phyloP scores from a whole-genome alignment of 352 stramenopile genomes.

The Elongisporangium prolatum region DNA sequence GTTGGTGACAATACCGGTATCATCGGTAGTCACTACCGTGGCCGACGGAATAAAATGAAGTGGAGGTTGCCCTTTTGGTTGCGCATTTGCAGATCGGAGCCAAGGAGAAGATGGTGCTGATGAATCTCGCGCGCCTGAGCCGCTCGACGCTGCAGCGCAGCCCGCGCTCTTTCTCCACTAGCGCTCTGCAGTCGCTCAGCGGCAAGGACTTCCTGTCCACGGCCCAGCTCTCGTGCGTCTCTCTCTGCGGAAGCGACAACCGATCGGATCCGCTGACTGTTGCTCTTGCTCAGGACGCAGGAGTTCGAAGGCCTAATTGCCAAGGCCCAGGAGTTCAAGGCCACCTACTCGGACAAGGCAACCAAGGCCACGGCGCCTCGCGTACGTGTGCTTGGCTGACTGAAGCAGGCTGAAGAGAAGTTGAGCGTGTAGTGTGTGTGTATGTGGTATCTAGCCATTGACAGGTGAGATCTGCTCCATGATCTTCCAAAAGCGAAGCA shows the following conservation, averaged over 20 bases:
- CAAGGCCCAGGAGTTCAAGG: constrained; percentile 69
- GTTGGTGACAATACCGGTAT: background rate
- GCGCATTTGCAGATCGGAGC: background rate
- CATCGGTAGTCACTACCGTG: background rate
- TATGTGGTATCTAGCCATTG: constrained; percentile 27
- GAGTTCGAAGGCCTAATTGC: constrained; percentile 58
- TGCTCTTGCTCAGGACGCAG: constrained; percentile 7
- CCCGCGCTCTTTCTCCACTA: background rate
- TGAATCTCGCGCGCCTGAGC: background rate
- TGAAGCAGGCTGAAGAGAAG: too few relatives aligned
- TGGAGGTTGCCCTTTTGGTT: background rate
- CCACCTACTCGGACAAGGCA: constrained; percentile 44
- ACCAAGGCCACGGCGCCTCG: constrained; percentile 56
- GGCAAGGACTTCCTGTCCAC: constrained; percentile 75
- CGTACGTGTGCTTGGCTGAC: too few relatives aligned
- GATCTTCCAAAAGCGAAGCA: constrained; percentile 94
- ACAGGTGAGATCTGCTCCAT: constrained; percentile 84
- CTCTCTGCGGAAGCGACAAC: background rate
- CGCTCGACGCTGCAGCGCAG: background rate
- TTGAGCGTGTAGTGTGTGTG: too few relatives aligned
- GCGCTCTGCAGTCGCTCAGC: constrained; percentile 37
- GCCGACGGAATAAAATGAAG: background rate
- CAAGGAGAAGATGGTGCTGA: background rate
- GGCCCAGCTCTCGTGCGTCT: constrained; percentile 41
- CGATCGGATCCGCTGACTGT: background rate